Base-by-base conservation (phyloP, 2,329 filamentous ascomycete species). In the Leptosphaerulina australis region DNA sequence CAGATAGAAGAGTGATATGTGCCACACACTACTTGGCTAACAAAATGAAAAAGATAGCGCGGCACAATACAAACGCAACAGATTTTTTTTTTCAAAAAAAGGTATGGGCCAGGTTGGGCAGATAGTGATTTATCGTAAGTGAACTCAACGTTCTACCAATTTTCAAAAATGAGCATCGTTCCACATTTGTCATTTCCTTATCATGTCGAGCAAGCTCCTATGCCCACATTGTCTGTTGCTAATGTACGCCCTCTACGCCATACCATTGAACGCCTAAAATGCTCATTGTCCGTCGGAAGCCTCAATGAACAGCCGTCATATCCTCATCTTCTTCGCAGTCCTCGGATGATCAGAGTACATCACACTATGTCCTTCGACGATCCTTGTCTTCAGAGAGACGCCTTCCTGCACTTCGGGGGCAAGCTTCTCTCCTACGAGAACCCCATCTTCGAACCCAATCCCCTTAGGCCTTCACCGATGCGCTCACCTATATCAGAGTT, bases 391-490 rank as follows among this genome's bases (percentile, higher is more conserved):
- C 33, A 33, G 4, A 46, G 21, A 11, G 30, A 41, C 8, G 10
- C 15, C 36, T 25, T 51, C n/a, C 14, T 37, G n/a, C 8, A 7
- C 5, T 5, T 21, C 4, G 29, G 15, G 18, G 31, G 29, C 22
- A 37, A 24, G 15, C 4, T 18, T 15, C 22, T 20, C 7, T 18
- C 40, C 41, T 66, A 66, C n/a, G 47, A 49, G 39, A 69, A 64
- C 2, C 67, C 67, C 35, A 71, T 66, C 49, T 66, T 68, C 0
- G 60, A 60, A 4, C 65, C 66, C 5, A 71, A 21, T 12, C 64
- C 62, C 14, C 66, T 59, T 43, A 72, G 44, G 20, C 62, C 62
- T 6, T 63, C 62, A 14, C 65, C 54, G 5, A 71, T 44, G 14
- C 63, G 56, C 5, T 64, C 62, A 14, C 59, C 56, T 37, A 58